Evolutionary conservation across 805 yeast species (phyloP).

Genomic region (Suhomyces xylopsoci): DNA sequence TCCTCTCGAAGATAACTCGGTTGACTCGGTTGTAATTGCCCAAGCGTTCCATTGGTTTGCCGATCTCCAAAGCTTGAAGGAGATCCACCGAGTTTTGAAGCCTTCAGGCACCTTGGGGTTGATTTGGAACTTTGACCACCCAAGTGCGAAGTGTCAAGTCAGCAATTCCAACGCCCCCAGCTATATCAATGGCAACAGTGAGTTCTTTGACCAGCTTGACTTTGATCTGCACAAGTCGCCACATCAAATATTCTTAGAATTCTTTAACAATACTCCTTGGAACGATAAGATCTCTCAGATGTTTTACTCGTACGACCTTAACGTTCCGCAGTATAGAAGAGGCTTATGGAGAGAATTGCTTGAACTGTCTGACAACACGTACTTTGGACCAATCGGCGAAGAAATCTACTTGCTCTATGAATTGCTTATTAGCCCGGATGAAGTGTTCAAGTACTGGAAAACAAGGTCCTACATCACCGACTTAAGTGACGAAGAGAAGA

Average conservation of each 20-base stretch:
- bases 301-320: conserved; percentile 34
- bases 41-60: conserved; percentile 71
- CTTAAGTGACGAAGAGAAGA: conserved; percentile 35
- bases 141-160: conserved; percentile 9
- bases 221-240: conserved; percentile 3
- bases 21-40: conserved; percentile 52
- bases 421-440: conserved; percentile 27
- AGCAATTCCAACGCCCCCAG: background rate
- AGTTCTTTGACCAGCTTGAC: conserved; percentile 2
- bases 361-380: conserved; percentile 16
- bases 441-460: conserved; percentile 50
- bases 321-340: conserved; percentile 57
- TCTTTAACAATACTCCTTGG: conserved; percentile 32
- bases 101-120: conserved; percentile 48
- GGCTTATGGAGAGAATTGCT: conserved; percentile 46
- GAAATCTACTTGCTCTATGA: conserved; percentile 33
- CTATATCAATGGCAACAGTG: conserved; percentile 7
- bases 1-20: conserved; percentile 43
- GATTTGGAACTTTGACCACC: conserved; percentile 57
- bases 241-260: conserved; percentile 11
- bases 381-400: conserved; percentile 31
- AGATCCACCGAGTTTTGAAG: conserved; percentile 50
- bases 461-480: conserved; percentile 54
- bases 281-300: conserved; percentile 31
- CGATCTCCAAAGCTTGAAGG: conserved; percentile 46